These are phyloP conservation scores for Kalanchoe fedtschenkoi DNA, from an alignment of 164 flowering plant species.

Conservation along the genomic window DNA sequence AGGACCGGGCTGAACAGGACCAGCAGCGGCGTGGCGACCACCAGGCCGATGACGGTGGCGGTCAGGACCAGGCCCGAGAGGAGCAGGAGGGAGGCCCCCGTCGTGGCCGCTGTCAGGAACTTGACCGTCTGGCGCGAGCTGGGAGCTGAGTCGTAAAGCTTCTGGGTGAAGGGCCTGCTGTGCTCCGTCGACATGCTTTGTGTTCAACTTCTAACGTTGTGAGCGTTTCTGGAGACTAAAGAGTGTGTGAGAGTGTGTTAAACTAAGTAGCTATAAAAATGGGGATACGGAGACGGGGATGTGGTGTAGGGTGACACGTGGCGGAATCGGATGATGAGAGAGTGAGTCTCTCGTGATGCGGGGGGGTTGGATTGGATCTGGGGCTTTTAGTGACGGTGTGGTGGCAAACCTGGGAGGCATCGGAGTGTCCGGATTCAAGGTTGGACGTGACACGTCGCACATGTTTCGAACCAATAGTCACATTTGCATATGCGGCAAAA, in stretches of 20 bases:
- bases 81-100: conserved; percentile 31
- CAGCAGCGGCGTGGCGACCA: conserved; percentile 35
- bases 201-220: neutral
- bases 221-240: neutral
- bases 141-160: conserved; percentile 8
- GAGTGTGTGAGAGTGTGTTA: neutral
- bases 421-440: conserved; percentile 2
- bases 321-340: neutral
- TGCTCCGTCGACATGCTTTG: conserved; percentile 7
- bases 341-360: conserved; percentile 1
- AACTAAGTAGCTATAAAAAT: neutral
- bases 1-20: conserved; percentile 35
- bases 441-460: neutral
- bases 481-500: neutral
- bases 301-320: neutral
- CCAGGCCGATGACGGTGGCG: conserved; percentile 32
- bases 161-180: neutral
- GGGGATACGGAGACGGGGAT: neutral
- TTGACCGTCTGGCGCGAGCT: conserved; percentile 26
- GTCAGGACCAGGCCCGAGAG: conserved; percentile 39
- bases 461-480: neutral
- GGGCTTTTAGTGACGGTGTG: neutral
- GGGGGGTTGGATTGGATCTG: neutral
- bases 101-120: conserved; percentile 35
- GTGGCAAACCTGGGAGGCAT: neutral